Conservation (phyloP, 768 basidiomycete species). For the Lactarius sanguifluus region DNA sequence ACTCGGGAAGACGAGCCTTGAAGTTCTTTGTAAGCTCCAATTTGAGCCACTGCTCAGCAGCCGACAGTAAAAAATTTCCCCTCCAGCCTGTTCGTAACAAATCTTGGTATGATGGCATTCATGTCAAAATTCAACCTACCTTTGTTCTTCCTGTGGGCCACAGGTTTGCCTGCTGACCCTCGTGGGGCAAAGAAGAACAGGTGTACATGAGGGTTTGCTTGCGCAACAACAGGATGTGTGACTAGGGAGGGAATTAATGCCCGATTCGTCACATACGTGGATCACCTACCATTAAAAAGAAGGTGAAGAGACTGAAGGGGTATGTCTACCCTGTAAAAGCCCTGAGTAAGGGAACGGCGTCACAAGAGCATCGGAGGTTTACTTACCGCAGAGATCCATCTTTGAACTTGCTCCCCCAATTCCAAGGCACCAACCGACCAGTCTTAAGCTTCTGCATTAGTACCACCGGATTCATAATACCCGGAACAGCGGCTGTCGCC, state of each 20-base stretch:
- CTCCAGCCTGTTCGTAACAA: slow-evolving; percentile 68
- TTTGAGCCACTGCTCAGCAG: slow-evolving; percentile 93
- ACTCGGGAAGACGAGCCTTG: slow-evolving; percentile 48
- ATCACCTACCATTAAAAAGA: slow-evolving; percentile 74
- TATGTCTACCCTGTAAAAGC: slow-evolving; percentile 76
- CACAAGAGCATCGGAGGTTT: not conserved
- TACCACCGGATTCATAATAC: slow-evolving; percentile 93
- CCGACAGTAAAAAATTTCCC: slow-evolving; percentile 90
- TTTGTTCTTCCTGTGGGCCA: slow-evolving; percentile 92
- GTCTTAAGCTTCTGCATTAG: slow-evolving; percentile 88
- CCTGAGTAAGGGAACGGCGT: not conserved
- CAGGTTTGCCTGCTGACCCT: slow-evolving; percentile 88
- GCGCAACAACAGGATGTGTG: slow-evolving; percentile 90
- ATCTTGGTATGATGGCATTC: slow-evolving; percentile 6
- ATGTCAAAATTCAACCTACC: slow-evolving; percentile 41
- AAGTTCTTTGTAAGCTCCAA: slow-evolving; percentile 96
- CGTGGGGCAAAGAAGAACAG: slow-evolving; percentile 92
- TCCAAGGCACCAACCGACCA: slow-evolving; percentile 85
- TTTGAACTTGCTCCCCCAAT: slow-evolving; percentile 92
- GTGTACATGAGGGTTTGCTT: slow-evolving; percentile 91
- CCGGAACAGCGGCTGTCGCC: slow-evolving; percentile 93
- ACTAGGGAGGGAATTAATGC: slow-evolving; percentile 45
- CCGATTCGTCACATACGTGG: not conserved
- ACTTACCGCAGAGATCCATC: slow-evolving; percentile 83
- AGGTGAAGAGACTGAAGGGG: slow-evolving; percentile 84